Evolutionary conservation across 2,329 filamentous ascomycete genomes (phyloP).

Genomic region (Microascus cirrosus): DNA sequence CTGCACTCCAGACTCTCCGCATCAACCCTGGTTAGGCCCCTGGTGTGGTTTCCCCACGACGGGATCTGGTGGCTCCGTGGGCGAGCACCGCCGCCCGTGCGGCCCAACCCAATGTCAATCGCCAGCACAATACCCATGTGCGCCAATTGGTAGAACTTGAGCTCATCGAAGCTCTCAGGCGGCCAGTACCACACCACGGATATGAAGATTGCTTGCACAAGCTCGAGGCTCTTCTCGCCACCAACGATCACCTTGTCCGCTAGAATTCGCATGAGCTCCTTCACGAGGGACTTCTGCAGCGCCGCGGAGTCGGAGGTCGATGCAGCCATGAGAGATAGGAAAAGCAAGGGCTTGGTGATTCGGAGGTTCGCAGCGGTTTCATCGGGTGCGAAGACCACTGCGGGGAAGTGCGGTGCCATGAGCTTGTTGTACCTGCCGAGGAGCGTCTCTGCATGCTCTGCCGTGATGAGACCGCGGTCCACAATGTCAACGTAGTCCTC

Average conservation of each 20-base stretch:
- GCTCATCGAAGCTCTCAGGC: constrained; percentile 71
- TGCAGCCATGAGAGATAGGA: constrained; percentile 59
- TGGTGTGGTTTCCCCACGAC: not conserved
- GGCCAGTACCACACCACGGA: constrained; percentile 78
- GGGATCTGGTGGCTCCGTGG: not conserved
- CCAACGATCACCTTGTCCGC: constrained; percentile 64
- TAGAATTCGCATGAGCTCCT: constrained; percentile 60
- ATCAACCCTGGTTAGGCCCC: constrained; percentile 18
- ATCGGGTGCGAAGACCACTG: constrained; percentile 45
- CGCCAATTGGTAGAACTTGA: constrained; percentile 82
- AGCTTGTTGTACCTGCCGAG: constrained; percentile 47
- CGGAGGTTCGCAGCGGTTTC: constrained; percentile 45
- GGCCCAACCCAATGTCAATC: constrained; percentile 70
- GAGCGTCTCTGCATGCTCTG: constrained; percentile 41
- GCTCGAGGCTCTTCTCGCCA: constrained; percentile 71
- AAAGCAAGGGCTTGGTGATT: constrained; percentile 50
- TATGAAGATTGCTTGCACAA: constrained; percentile 69
- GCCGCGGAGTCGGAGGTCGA: constrained; percentile 45
- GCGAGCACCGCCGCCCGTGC: constrained; percentile 14
- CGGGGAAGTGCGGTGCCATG: constrained; percentile 51
- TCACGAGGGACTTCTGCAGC: constrained; percentile 51
- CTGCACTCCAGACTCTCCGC: constrained; percentile 42
- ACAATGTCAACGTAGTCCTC: constrained; percentile 31
- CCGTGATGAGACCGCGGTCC: constrained; percentile 46
- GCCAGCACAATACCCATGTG: constrained; percentile 75